These are phyloP conservation scores for Lolium perenne DNA, from an alignment of 176 grass and related monocot species.

Conservation along the genomic window DNA sequence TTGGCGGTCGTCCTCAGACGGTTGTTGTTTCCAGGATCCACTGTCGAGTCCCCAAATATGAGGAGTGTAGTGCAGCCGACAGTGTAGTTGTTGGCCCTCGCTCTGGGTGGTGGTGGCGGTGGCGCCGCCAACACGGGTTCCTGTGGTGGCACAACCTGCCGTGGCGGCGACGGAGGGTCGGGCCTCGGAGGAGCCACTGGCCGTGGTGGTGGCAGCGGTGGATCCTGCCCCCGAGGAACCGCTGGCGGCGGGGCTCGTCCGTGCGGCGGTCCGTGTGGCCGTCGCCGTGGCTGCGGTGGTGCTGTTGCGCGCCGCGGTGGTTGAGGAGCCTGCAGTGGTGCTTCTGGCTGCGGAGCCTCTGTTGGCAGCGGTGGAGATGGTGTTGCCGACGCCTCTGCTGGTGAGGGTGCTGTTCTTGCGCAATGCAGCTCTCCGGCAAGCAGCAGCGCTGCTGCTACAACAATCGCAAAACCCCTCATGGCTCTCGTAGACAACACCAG, in stretches of 20 bases:
- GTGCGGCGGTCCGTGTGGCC: background rate
- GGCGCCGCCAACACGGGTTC: background rate
- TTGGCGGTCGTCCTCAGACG: constrained; percentile 55
- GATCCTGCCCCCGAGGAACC: background rate
- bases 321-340: constrained; percentile 3
- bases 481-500: background rate
- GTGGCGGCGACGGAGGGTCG: constrained; percentile 18
- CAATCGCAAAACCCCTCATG: background rate
- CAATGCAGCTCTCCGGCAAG: constrained; percentile 29
- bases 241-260: background rate
- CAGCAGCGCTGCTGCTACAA: background rate
- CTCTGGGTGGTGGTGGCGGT: background rate
- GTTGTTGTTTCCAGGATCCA: constrained; percentile 86
- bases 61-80: constrained; percentile 46
- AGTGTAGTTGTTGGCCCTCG: constrained; percentile 16
- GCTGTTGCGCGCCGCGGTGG: background rate
- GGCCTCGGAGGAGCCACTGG: background rate
- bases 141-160: constrained; percentile 42
- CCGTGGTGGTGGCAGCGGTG: constrained; percentile 10
- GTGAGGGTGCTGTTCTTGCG: background rate
- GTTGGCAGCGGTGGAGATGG: background rate
- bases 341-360: background rate
- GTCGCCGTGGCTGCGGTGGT: background rate
- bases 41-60: constrained; percentile 69
- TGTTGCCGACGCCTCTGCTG: constrained; percentile 18